Evolutionary conservation across 495 filamentous ascomycete species (phyloP).

Genomic region (Friedmanniomyces endolithicus): DNA sequence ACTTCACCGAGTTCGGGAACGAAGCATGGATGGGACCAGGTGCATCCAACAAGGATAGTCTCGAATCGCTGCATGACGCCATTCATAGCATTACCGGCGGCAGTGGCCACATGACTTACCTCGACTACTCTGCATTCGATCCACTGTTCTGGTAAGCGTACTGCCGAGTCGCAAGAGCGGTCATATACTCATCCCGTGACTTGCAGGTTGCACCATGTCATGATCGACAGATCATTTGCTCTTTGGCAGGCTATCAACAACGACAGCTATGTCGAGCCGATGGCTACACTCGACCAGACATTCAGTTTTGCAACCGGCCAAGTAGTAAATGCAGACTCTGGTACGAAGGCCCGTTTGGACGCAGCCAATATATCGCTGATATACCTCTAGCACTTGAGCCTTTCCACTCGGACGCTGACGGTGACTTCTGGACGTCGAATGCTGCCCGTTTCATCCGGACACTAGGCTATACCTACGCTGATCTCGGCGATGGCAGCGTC

Average conservation of each 20-base stretch:
- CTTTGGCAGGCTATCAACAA: slow-evolving; percentile 63
- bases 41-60: slow-evolving; percentile 38
- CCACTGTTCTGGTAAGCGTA: slow-evolving; percentile 48
- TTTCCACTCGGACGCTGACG: slow-evolving; percentile 30
- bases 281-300: slow-evolving; percentile 35
- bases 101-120: slow-evolving; percentile 54
- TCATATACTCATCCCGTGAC: background rate
- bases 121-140: slow-evolving; percentile 58
- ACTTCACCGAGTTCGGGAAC: slow-evolving; percentile 48
- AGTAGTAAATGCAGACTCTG: slow-evolving; percentile 25
- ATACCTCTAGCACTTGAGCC: slow-evolving; percentile 28
- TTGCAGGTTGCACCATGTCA: slow-evolving; percentile 41
- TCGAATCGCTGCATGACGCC: slow-evolving; percentile 53
- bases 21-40: slow-evolving; percentile 37
- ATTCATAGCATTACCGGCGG: slow-evolving; percentile 44
- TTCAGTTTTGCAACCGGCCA: slow-evolving; percentile 39
- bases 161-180: background rate
- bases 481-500: slow-evolving; percentile 32
- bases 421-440: slow-evolving; percentile 33
- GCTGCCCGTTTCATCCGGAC: slow-evolving; percentile 19
- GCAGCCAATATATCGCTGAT: slow-evolving; percentile 5
- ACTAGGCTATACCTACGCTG: slow-evolving; percentile 52
- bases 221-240: slow-evolving; percentile 55
- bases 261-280: slow-evolving; percentile 41
- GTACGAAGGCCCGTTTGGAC: slow-evolving; percentile 17